phyloP scores from a whole-genome alignment of 176 grass and related monocot genomes.

The Poa pratensis region DNA sequence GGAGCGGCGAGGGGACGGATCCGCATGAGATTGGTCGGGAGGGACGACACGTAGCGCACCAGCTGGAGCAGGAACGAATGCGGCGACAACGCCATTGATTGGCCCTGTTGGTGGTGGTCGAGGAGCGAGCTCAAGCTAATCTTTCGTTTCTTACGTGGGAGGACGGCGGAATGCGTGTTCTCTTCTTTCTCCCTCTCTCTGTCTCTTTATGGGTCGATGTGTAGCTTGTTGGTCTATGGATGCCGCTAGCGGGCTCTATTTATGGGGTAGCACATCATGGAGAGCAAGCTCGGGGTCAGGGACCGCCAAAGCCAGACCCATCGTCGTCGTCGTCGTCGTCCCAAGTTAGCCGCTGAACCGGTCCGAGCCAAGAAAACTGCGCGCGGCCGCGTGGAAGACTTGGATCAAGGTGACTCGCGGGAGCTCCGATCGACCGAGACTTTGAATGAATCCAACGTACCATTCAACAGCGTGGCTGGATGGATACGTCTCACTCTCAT shows the following conservation, averaged over 20 bases:
- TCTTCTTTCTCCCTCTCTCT: not conserved
- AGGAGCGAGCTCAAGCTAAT: not conserved
- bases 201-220: not conserved
- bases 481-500: too few relatives aligned
- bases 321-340: not conserved
- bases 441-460: not conserved
- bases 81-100: not conserved
- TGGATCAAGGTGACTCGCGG: not conserved
- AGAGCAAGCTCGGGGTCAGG: too few relatives aligned
- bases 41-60: slow-evolving; percentile 17
- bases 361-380: not conserved
- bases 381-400: too few relatives aligned
- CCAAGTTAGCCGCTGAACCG: not conserved
- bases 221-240: not conserved
- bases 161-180: too few relatives aligned
- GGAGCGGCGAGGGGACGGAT: not conserved
- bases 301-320: too few relatives aligned
- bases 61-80: slow-evolving; percentile 14
- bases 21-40: not conserved
- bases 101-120: not conserved
- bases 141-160: not conserved
- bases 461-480: too few relatives aligned
- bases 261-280: not conserved
- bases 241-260: not conserved
- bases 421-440: not conserved